Base-by-base conservation (phyloP, 106 monocot species). In the Acorus calamus region DNA sequence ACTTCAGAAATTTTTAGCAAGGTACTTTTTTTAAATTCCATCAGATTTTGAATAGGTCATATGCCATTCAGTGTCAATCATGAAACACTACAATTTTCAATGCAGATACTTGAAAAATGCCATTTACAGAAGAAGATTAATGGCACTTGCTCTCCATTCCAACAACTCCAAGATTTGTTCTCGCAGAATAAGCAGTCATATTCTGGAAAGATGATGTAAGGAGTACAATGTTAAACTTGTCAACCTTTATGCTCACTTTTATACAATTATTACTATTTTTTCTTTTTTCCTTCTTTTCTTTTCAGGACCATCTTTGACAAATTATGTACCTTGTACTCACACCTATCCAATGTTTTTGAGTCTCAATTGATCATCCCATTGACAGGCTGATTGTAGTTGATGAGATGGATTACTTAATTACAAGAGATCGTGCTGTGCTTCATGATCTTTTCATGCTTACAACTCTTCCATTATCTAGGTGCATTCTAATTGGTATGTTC, bases 381-480 rank as follows among this genome's bases (percentile, higher is more conserved):
- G 42, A 66, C 72, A 92, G 87, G 66, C 69, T 96, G 74, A 59
- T 83, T 5, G 53, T 96, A 50, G 61, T 87, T 59, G 94, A 96
- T 69, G 94, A 96, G 80, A 84, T 96, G 87, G 90, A 96, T 68
- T 96, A 90, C 76, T 76, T 96, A 14, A 90, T 90, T 73, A 96
- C 90, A 6, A 90, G 77, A 75, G 94, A 96, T 64, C 75, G 78
- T 28, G 73, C 71, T 8, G 87, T 90, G 5, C 84, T 96, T 71
- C 94, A 96, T 73, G 84, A 96, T 76, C 87, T 96, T 59, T 94
- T 96, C 68, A 84, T 87, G 90, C 94, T 96, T 45, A 90, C 94
- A 50, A 96, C 91, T 55, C 69, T 76, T 55, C 91, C 85, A 42
- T 92, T 81, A 59, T 91, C 96, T 14, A 67, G 76, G 57, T 82